Base-by-base conservation (phyloP, 441 rosid genomes). In the Euphorbia celastroides region DNA sequence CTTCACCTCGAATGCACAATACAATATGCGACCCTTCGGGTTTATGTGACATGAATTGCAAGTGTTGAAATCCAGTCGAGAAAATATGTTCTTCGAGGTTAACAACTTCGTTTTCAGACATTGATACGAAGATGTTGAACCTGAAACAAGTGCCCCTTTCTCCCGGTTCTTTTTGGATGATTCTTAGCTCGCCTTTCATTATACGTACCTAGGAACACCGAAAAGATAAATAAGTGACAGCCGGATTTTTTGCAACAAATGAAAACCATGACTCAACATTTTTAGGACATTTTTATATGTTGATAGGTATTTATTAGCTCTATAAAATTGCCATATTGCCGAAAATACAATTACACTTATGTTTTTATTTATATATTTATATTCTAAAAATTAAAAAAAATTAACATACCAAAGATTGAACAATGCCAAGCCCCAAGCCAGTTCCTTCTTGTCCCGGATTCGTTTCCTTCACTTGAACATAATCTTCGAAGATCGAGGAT, bases 361-460 rank as follows among this genome's bases (percentile, higher is more conserved):
- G n/a, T n/a, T n/a, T n/a, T n/a, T n/a, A n/a, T n/a, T n/a, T n/a
- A n/a, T n/a, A n/a, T n/a, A n/a, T n/a, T n/a, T n/a, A n/a, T n/a
- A n/a, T n/a, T n/a, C n/a, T n/a, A n/a, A n/a, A n/a, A 11, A 66
- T 12, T 12, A 16, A 55, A 10, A 0, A 25, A 9, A 38, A n/a
- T 41, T 41, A 38, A 72, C 78, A 61, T 77, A 84, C 88, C 79
- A 84, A 71, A 22, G 88, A 84, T 57, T 84, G 91, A 57, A 86
- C 88, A 50, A 82, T 86, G 26, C 88, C 87, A 14, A 83, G 88
- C 64, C 92, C 92, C 30, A 86, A 71, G 20, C 86, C 86, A 3
- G 70, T 70, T 57, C 92, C 92, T 77, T 75, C 88, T 54, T 78
- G 82, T 22, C 78, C 81, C 16, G 59, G 64, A 50, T 79, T 65